Base-by-base conservation (phyloP, 2,329 filamentous ascomycete species). In the Geoglossum cookeanum region DNA sequence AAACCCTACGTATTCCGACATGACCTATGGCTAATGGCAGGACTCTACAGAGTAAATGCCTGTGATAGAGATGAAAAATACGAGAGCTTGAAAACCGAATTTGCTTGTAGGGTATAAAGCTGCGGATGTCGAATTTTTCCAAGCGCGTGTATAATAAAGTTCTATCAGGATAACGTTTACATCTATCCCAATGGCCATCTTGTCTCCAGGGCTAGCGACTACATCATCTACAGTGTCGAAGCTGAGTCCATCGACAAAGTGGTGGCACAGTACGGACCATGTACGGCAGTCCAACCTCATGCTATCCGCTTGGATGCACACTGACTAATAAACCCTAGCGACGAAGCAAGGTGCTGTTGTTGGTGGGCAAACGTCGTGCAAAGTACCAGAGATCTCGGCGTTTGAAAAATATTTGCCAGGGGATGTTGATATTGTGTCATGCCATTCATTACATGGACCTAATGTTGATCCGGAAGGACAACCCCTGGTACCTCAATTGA, bases 141-240 rank as follows among this genome's bases (percentile, higher is more conserved):
- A 17, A 5, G 63, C 66, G 60, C 66, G 66, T 63, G 67, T 35
- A 35, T 53, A 35, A 71, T 74, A 71, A 75, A 71, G 65, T 63
- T 64, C 67, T 63, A 73, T 74, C 81, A 90, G 91, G 83, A 78
- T 60, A 76, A 73, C 65, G 74, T 98, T 75, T 83, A 86, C 71
- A 92, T 98, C 66, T 82, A 91, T 69, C 83, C 81, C 69, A 95
- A 95, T 79, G 94, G 94, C 65, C 90, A 97, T 74, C 79, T 91
- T 69, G 92, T 98, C 65, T 96, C 92, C 64, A 83, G 92, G 72
- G 83, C 84, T 71, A 96, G 90, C 83, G 91, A 97, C 77, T 97
- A 90, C 71, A 95, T 96, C 73, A 89, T 98, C 68, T 98, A 98
- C 78, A 94, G 86, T 71, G 92, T 98, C 70, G 91, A 97, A 72